A percentile compares a stretch with the other conserved stretches of the same genome.
phyloP scores from a whole-genome alignment of 139 green algal species.

The Tetradesmus lagerheimii region DNA sequence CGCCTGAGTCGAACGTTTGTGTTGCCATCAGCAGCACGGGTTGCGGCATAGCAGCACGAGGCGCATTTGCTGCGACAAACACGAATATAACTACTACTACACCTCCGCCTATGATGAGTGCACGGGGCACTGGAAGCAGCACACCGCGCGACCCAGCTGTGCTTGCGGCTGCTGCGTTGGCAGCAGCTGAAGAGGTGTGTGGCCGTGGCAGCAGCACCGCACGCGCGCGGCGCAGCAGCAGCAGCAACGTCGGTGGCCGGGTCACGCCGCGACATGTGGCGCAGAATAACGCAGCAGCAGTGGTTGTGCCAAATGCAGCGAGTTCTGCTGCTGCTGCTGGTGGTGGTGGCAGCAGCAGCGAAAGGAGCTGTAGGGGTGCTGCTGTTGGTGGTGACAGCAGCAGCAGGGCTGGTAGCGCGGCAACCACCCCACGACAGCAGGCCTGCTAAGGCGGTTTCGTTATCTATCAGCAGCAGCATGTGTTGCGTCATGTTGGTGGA shows the following conservation, averaged over 20 bases:
- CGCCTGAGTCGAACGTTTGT: neutral
- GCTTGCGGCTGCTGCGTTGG: neutral
- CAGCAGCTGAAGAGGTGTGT: neutral
- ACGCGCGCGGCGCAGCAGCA: neutral
- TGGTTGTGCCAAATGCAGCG: no score
- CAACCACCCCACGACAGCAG: neutral
- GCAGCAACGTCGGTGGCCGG: neutral
- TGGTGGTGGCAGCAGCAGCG: neutral
- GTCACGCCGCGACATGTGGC: neutral
- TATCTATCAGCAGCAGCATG: no score
- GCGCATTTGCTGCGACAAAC: neutral
- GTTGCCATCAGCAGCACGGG: neutral
- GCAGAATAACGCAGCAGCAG: neutral
- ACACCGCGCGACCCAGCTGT: neutral
- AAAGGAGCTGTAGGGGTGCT: neutral
- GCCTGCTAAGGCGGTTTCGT: neutral
- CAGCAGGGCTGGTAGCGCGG: neutral
- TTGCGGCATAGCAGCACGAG: no score
- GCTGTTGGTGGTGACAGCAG: neutral
- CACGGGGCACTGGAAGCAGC: neutral
- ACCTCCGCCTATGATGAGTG: neutral
- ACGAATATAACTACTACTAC: neutral
- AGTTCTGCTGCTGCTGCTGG: constrained; percentile 12
- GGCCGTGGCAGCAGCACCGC: neutral
- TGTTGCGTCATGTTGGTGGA: no score